Evolutionary conservation across 805 yeast genomes (phyloP), one percentile per base, ranked within the genome.

Genomic region (Yamadazyma phyllophila): DNA sequence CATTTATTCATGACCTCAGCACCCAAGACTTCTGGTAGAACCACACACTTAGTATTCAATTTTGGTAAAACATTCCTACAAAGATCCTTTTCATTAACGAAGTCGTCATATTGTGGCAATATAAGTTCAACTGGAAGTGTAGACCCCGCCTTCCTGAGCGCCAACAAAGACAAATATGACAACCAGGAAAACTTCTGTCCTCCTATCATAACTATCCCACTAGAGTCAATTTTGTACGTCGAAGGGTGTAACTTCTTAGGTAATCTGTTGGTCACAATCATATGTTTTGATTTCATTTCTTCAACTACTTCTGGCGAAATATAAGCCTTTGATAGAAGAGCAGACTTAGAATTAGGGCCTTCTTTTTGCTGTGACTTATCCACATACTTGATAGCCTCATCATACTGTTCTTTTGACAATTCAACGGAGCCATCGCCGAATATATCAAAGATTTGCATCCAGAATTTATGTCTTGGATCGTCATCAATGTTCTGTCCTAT

Each of bases 11-110:
- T 63, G 8, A 80, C 74, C 6, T 69, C 70, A 14, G 70, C 60
- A 4, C 92, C 91, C 47, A 85, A 71, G n/a, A 52, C 57, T n/a
- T 62, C 63, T 8, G 65, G 59, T 57, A 71, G 47, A 12, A 82
- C 76, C 12, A 85, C 77, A 71, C 96, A 88, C 51, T 73, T 74
- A 3, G 84, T 92, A 48, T 81, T 77, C 46, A 83, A 63, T 15
- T 60, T 55, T 0, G 92, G 90, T 53, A 88, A 69, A 2, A 85
- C 69, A 7, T 67, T 65, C 16, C 78, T 80, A 65, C 96, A 89
- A 29, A 61, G 63, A 7, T 63, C 65, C 10, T 47, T 26, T 39
- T 69, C 69, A 9, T 45, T 43, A 36, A 67, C 65, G 48, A 59
- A 68, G 45, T 70, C 76, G 0, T 50, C 50, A 33, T 51, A 56